Conservation (phyloP, 2,329 filamentous ascomycete genomes). For the Nothomitra cinnamomea region DNA sequence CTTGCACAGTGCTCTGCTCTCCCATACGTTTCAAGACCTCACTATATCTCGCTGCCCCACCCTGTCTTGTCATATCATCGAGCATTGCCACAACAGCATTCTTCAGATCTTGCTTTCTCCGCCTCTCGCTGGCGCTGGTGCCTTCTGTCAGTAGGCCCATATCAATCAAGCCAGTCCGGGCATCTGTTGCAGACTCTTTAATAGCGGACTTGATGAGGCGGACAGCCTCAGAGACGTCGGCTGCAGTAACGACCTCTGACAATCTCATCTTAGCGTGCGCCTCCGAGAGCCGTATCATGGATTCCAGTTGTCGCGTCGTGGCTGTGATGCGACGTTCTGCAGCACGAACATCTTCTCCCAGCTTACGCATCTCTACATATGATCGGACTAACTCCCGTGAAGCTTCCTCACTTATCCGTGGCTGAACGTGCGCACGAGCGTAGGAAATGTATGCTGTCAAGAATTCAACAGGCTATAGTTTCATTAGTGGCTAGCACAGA, state of each 20-base stretch:
- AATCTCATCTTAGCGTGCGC: slow-evolving; percentile 98
- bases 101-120: slow-evolving; percentile 71
- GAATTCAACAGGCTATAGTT: slow-evolving; percentile 70
- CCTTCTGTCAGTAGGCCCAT: slow-evolving; percentile 93
- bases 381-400: slow-evolving; percentile 69
- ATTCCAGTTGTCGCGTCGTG: slow-evolving; percentile 90
- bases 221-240: slow-evolving; percentile 79
- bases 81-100: slow-evolving; percentile 55
- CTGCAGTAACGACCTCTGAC: slow-evolving; percentile 52
- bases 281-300: slow-evolving; percentile 93
- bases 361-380: slow-evolving; percentile 88
- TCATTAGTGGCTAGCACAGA: slow-evolving; percentile 16
- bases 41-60: slow-evolving; percentile 54
- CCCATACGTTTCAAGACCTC: slow-evolving; percentile 59
- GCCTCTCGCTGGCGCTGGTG: slow-evolving; percentile 74
- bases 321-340: slow-evolving; percentile 94
- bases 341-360: slow-evolving; percentile 54
- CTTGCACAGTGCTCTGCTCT: slow-evolving; percentile 49
- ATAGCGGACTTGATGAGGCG: slow-evolving; percentile 84
- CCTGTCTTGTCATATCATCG: slow-evolving; percentile 60
- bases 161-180: slow-evolving; percentile 80
- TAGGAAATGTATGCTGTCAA: slow-evolving; percentile 95
- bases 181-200: slow-evolving; percentile 93
- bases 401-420: slow-evolving; percentile 61
- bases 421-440: slow-evolving; percentile 72